Evolutionary conservation across 2,329 filamentous ascomycete genomes (phyloP).

Genomic region (Fusarium beomiforme): DNA sequence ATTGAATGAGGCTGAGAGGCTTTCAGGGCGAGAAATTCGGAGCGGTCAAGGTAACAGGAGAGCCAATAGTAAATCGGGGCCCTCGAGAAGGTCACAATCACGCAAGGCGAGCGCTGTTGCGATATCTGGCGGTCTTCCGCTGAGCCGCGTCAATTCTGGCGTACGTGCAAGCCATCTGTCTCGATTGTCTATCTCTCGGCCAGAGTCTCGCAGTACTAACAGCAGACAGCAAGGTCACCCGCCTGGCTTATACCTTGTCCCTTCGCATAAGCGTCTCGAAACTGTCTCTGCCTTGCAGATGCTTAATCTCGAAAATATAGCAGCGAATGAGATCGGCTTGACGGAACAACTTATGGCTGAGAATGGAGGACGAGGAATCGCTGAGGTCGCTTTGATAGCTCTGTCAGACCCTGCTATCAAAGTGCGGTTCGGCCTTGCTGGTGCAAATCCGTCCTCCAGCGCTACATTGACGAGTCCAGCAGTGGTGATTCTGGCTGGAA

Average conservation of each 20-base stretch:
- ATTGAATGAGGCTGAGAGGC: slow-evolving; percentile 56
- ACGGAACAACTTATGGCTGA: slow-evolving; percentile 92
- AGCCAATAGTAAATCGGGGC: slow-evolving; percentile 63
- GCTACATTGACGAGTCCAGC: slow-evolving; percentile 49
- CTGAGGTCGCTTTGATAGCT: slow-evolving; percentile 80
- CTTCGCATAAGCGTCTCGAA: slow-evolving; percentile 67
- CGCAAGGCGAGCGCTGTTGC: slow-evolving; percentile 62
- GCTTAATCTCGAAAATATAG: slow-evolving; percentile 91
- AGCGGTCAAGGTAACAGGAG: slow-evolving; percentile 61
- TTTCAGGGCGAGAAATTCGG: slow-evolving; percentile 61
- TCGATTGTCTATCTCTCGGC: slow-evolving; percentile 44
- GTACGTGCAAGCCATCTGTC: slow-evolving; percentile 50
- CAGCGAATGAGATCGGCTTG: slow-evolving; percentile 85
- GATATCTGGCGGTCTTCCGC: slow-evolving; percentile 50
- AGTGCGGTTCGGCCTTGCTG: slow-evolving; percentile 59
- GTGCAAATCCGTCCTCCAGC: slow-evolving; percentile 47
- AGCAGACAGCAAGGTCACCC: slow-evolving; percentile 49
- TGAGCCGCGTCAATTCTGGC: slow-evolving; percentile 60
- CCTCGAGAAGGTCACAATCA: slow-evolving; percentile 62
- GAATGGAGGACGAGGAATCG: slow-evolving; percentile 88
- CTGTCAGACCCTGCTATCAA: slow-evolving; percentile 70
- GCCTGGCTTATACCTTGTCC: slow-evolving; percentile 63
- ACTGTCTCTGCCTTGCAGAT: slow-evolving; percentile 81
- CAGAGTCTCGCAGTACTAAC: slow-evolving; percentile 49
- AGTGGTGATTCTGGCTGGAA: slow-evolving; percentile 88